Base-by-base conservation (phyloP, 139 green algal genomes). In the Trebouxia sp. region DNA sequence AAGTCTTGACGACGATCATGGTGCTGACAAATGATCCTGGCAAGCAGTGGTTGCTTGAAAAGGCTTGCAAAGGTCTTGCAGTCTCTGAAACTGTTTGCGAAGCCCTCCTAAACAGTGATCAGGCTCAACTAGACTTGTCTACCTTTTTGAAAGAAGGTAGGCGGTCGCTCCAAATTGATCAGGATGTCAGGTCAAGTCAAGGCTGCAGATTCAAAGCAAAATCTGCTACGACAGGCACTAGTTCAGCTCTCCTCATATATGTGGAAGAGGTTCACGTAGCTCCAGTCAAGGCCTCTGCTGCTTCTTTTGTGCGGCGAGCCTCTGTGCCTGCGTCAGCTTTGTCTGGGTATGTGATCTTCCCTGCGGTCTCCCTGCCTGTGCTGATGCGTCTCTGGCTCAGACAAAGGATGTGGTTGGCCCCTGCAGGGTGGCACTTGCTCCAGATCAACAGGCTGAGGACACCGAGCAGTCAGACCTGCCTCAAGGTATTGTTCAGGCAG, bases 131-230 rank as follows among this genome's bases (percentile, higher is more conserved):
- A 20, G 69, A 77, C 26, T 28, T 77, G 24, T 51, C 69, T 24
- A 53, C 41, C 9, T 77, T 77, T 56, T 20, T 77, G 41, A 53
- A 77, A 41, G 66, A 38, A 76, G 69, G 69, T 77, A 51, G n/a
- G 69, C 22, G n/a, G n/a, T n/a, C n/a, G n/a, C n/a, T n/a, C n/a
- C n/a, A n/a, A n/a, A n/a, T n/a, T n/a, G n/a, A n/a, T n/a, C n/a
- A n/a, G n/a, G n/a, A n/a, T n/a, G n/a, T n/a, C n/a, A n/a, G n/a
- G n/a, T n/a, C n/a, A n/a, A n/a, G n/a, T n/a, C n/a, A n/a, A n/a
- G n/a, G n/a, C n/a, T n/a, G n/a, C n/a, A n/a, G n/a, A n/a, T n/a
- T n/a, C n/a, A n/a, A n/a, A n/a, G n/a, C n/a, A n/a, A n/a, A n/a
- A n/a, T n/a, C n/a, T n/a, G n/a, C n/a, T n/a, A n/a, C n/a, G n/a